Conservation (phyloP, 176 grass and related monocot species). For the Carex littledalei region DNA sequence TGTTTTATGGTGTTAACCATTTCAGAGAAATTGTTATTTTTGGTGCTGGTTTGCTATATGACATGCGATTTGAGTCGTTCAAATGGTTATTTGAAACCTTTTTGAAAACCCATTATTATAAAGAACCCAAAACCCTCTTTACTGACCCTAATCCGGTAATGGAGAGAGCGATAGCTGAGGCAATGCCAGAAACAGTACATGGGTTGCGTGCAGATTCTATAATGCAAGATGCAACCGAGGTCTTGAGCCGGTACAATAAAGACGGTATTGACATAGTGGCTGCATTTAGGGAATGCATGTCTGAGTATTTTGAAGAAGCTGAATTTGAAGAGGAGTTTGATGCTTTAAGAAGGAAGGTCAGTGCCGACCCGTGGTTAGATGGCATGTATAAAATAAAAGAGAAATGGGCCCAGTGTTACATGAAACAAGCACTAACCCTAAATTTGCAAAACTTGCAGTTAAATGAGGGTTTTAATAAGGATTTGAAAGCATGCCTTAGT, state of each 20-base stretch:
- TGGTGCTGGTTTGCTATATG: constrained; percentile 53
- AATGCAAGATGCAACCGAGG: constrained; percentile 23
- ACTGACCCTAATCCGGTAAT: constrained; percentile 19
- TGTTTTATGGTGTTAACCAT: constrained; percentile 54
- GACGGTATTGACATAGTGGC: constrained; percentile 4
- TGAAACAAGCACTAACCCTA: constrained; percentile 24
- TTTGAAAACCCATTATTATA: constrained; percentile 24
- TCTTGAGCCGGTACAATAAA: constrained; percentile 24
- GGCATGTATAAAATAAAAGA: constrained; percentile 34
- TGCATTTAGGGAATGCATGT: constrained; percentile 33
- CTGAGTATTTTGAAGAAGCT: constrained; percentile 19
- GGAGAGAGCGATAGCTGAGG: constrained; percentile 19
- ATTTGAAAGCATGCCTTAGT: constrained; percentile 26
- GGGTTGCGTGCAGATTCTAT: constrained; percentile 4
- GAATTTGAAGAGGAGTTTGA: constrained; percentile 32
- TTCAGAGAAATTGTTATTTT: constrained; percentile 44
- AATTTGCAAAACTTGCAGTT: constrained; percentile 19
- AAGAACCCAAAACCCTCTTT: constrained; percentile 23
- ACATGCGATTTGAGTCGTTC: constrained; percentile 46
- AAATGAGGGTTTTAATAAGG: constrained; percentile 20
- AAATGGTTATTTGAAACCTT: constrained; percentile 62
- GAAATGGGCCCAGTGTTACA: constrained; percentile 32
- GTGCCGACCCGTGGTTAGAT: constrained; percentile 8
- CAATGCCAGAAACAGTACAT: constrained; percentile 24
- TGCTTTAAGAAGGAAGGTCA: constrained; percentile 27